Base-by-base conservation (phyloP, 352 stramenopile genomes). In the Lagenidium giganteum region DNA sequence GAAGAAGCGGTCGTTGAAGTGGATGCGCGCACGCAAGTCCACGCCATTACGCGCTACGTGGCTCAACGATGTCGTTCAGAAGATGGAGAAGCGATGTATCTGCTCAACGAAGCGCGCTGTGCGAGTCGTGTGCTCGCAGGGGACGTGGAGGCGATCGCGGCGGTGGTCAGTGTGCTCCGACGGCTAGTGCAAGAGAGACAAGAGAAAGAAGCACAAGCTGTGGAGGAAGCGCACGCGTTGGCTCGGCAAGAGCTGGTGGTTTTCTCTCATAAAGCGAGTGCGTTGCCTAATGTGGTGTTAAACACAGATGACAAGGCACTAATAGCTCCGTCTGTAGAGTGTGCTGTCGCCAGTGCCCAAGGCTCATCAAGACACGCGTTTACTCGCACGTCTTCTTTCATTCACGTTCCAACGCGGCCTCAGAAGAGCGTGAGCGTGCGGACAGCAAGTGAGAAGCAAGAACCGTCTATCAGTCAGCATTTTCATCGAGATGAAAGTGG, bases 61-160 rank as follows among this genome's bases (percentile, higher is more conserved):
- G 64, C 74, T 3, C 56, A 51, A 7, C 61, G 67, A 20, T 66
- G 57, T 31, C 53, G 57, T 33, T 65, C 57, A 13, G 47, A 50
- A 14, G 74, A 87, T 21, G 38, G 40, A 22, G 67, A 77, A 20
- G 63, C 63, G 9, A 61, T 83, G 35, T 74, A 68, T 25, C 4
- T 83, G 7, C 49, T 90, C 9, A 75, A 85, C 21, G 43, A 77
- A 9, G 45, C 47, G 3, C 22, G 65, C 1, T 87, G 71, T 35
- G 62, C 59, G 8, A 26, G 39, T 3, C 65, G 50, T 13, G 24
- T 87, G 7, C 49, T 67, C 26, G 48, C 54, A 7, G 77, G 70
- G 3, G 42, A 73, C 23, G 17, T 17, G 18, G 42, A 53, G 7
- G 57, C 61, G 6, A 79, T 87, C 37, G 63, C 51, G 12, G 68